Percentiles rank a stretch among this genome's conserved stretches.
Evolutionary conservation across 129 eudicot genomes (phyloP).

Genomic region (Cynara cardunculus): DNA sequence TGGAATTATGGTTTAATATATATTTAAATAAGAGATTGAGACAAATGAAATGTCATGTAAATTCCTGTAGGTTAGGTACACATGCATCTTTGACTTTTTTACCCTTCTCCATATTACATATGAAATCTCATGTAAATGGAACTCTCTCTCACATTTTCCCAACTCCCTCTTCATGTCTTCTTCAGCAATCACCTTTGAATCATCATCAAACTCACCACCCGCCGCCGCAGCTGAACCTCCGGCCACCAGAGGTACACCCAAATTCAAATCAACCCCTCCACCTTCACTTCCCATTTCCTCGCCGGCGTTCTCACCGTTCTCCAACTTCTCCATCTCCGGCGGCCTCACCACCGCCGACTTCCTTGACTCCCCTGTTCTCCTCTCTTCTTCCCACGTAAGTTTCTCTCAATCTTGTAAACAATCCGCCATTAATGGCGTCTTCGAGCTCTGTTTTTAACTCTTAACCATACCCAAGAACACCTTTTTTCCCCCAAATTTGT

Average conservation of each 20-base stretch:
- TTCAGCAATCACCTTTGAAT: constrained; percentile 27
- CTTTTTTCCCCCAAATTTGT: neutral
- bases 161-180: constrained; percentile 33
- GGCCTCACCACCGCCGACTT: constrained; percentile 72
- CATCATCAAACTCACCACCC: constrained; percentile 29
- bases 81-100: constrained; percentile 23
- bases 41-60: constrained; percentile 2
- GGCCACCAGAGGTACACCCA: constrained; percentile 51
- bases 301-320: constrained; percentile 58
- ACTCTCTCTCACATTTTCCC: neutral
- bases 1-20: neutral
- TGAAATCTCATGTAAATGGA: neutral
- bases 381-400: constrained; percentile 64
- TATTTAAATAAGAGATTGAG: neutral
- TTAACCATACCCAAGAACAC: neutral
- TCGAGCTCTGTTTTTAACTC: neutral
- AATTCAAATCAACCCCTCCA: constrained; percentile 74
- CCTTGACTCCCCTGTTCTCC: constrained; percentile 76
- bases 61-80: constrained; percentile 23
- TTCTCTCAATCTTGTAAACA: neutral
- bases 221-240: neutral
- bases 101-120: neutral
- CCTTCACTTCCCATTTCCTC: constrained; percentile 73
- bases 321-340: constrained; percentile 58
- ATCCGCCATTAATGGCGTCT: constrained; percentile 3